Evolutionary conservation across 352 stramenopile species (phyloP), one percentile per base, ranked within the genome.

Genomic region (Aphanomyces cochlioides): DNA sequence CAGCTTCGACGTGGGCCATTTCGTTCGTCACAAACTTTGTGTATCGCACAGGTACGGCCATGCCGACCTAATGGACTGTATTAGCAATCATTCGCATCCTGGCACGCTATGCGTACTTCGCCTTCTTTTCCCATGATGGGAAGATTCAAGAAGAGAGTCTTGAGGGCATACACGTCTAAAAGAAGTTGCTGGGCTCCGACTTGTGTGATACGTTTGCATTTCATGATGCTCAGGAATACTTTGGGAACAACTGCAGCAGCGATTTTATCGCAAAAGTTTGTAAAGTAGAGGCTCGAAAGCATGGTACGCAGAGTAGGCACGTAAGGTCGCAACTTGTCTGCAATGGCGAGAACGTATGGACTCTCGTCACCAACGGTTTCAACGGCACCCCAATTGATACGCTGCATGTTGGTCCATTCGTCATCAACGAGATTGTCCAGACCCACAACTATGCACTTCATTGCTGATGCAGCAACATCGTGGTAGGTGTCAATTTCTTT

Each of bases 231-330:
- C 54, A 95, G 79, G 64, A 97, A 82, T 70, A 96, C 97, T 63
- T 90, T 90, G 13, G 86, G 86, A 43, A 98, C 85, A 76, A 98
- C 98, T 4, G 83, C 77, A 15, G 89, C 82, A 0, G 93, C 94
- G 73, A 99, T 98, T 72, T 98, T 98, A 82, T 99, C 96, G 78
- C 96, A 99, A 78, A 99, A 98, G 75, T 95, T 98, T 47, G 94
- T 94, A 77, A 98, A 99, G 78, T 99, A 99, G 13, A 96, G 78
- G 3, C 76, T 76, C 10, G 84, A 92, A 34, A 99, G 85, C 76
- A 97, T 88, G 66, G 91, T 83, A 36, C 92, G 86, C 21, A 98
- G 77, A 47, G 89, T 82, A 0, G 92, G 90, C n/a, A 98, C 87
- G 71, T 98, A 98, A 12, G 81, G 77, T 41, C 92, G 82, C 41